Conservation (phyloP, 441 rosid species). For the Daphne laureola region DNA sequence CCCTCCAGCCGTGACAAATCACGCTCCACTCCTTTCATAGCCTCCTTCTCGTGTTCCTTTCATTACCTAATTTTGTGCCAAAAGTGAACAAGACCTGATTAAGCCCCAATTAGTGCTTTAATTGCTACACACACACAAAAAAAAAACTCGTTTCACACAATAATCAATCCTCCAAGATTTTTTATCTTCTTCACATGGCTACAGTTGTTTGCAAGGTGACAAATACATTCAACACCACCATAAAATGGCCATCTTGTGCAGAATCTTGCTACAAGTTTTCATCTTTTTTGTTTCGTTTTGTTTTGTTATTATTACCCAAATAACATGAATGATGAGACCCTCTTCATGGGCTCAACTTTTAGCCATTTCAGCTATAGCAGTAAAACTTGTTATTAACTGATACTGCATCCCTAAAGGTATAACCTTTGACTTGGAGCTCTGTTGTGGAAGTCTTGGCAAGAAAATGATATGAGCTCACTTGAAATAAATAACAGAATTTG, state of each 20-base stretch:
- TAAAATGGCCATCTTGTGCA: not conserved
- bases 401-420: not conserved
- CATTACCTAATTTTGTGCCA: constrained; percentile 14
- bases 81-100: constrained; percentile 17
- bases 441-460: not conserved
- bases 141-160: not conserved
- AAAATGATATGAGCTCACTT: too few relatives aligned
- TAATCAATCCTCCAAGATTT: not conserved
- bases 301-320: not conserved
- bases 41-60: constrained; percentile 14
- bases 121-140: not conserved
- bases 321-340: constrained; percentile 5
- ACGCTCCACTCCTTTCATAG: not conserved
- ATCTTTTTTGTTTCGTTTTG: not conserved
- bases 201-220: constrained; percentile 2
- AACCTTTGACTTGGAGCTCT: not conserved
- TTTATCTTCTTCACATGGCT: constrained; percentile 1
- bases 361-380: not conserved
- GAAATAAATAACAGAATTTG: too few relatives aligned
- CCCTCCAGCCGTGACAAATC: constrained; percentile 15
- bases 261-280: constrained; percentile 2
- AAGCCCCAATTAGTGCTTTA: constrained; percentile 7
- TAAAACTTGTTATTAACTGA: not conserved
- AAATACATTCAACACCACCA: not conserved
- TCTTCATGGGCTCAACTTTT: constrained; percentile 2